A percentile compares a stretch with the other conserved stretches of the same genome.
phyloP scores from a whole-genome alignment of 2,329 filamentous ascomycete genomes.

The Amylocarpus encephaloides region DNA sequence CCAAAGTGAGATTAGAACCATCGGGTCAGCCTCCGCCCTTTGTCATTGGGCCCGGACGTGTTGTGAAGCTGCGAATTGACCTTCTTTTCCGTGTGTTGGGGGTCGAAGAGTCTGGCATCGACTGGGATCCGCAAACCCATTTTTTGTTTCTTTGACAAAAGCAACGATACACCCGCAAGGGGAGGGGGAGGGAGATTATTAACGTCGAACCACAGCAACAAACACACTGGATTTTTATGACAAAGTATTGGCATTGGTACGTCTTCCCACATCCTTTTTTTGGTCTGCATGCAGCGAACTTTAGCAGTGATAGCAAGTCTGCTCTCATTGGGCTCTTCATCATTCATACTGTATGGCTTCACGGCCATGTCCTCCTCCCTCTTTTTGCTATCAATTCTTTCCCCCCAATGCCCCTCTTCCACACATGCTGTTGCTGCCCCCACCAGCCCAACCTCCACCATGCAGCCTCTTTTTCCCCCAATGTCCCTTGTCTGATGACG shows the following conservation, averaged over 20 bases:
- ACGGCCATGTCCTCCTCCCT: background rate
- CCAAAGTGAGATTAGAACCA: conserved; percentile 8
- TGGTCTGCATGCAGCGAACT: conserved; percentile 20
- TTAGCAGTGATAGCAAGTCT: conserved; percentile 2
- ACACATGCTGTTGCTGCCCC: conserved; percentile 11
- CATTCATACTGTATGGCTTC: conserved; percentile 1
- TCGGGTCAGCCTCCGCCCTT: conserved; percentile 6
- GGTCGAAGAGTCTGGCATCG: conserved; percentile 2
- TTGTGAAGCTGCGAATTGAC: conserved; percentile 1
- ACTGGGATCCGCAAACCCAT: conserved; percentile 9
- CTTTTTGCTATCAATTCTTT: conserved; percentile 13
- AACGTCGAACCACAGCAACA: conserved; percentile 11
- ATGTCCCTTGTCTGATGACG: conserved; percentile 22
- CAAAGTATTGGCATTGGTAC: conserved; percentile 17
- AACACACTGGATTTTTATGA: conserved; percentile 6
- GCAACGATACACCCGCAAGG: conserved; percentile 13
- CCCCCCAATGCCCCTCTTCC: conserved; percentile 19
- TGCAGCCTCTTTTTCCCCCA: conserved; percentile 12
- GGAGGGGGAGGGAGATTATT: conserved; percentile 7
- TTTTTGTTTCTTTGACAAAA: conserved; percentile 20
- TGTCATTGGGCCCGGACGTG: conserved; percentile 7
- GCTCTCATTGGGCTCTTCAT: conserved; percentile 18
- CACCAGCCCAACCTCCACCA: conserved; percentile 22
- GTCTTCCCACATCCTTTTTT: conserved; percentile 12
- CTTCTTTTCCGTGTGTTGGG: conserved; percentile 11